phyloP scores from a whole-genome alignment of 2,329 filamentous ascomycete species.

The Claviceps africana region DNA sequence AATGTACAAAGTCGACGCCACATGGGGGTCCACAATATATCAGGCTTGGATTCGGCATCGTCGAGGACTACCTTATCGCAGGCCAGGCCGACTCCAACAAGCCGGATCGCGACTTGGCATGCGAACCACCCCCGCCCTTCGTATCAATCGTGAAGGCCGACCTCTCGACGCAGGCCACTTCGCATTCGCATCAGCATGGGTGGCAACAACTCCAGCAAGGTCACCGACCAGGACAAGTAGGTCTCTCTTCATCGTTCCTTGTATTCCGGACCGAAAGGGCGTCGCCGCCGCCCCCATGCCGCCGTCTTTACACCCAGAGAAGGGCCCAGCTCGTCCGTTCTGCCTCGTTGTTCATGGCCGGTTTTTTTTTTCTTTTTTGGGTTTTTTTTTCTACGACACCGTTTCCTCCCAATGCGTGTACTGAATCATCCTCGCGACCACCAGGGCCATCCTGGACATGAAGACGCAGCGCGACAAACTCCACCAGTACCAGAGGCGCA shows the following conservation, averaged over 20 bases:
- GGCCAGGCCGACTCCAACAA: neutral
- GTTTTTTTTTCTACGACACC: no score
- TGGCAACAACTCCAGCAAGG: conserved; percentile 40
- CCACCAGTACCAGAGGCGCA: conserved; percentile 86
- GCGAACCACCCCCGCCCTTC: neutral
- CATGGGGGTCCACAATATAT: no score
- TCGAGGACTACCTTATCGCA: no score
- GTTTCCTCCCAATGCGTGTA: no score
- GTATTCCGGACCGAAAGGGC: neutral
- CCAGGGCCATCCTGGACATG: conserved; percentile 88
- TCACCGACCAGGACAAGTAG: conserved; percentile 72
- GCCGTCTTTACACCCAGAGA: neutral
- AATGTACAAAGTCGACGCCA: no score
- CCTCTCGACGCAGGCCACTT: neutral
- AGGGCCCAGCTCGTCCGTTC: neutral
- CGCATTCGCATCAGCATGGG: conserved; percentile 28
- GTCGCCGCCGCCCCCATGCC: no score
- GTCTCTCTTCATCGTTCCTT: conserved; percentile 13
- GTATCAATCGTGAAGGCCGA: neutral
- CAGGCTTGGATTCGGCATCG: no score
- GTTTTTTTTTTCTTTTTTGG: no score
- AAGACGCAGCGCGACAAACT: conserved; percentile 96
- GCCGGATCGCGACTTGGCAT: neutral
- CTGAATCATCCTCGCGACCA: neutral
- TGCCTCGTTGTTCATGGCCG: neutral